Evolutionary conservation across 2,329 filamentous ascomycete genomes (phyloP), one percentile per base, ranked within the genome.

Genomic region (Leptodontidium sp.): DNA sequence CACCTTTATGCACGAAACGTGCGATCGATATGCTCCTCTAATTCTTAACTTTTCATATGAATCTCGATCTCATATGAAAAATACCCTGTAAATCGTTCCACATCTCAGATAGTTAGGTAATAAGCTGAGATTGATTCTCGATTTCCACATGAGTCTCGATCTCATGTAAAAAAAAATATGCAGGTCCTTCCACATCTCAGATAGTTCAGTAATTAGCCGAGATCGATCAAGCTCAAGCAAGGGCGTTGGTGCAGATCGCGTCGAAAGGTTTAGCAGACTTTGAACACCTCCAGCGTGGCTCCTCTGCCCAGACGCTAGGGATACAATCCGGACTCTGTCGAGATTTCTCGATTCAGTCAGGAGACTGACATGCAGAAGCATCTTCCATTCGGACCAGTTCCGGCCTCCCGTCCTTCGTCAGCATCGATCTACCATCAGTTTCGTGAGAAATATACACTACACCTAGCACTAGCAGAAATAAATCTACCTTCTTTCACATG

Each of bases 371-470:
- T 49, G 45, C 45, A 49, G 45, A 49, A 21, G 45, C 45, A 49
- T 49, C 17, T 4, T 49, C 2, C 45, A 4, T 49, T 49, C 45
- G 45, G 45, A 49, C 45, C 17, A 49, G 45, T 8, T 49, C 45
- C 45, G 45, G 45, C 45, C 8, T 49, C 45, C 17, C 17, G 45
- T 49, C 45, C 45, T 49, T 21, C 45, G 45, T 49, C 45, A 17
- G 45, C 45, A 49, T 49, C 45, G 45, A 49, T 49, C 17, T 49
- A 49, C 45, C 45, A 49, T 49, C 15, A 49, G 17, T 49, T 49
- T 49, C 45, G 45, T 49, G 15, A 49, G 45, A 49, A 49, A 49
- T 49, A 49, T 49, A 49, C 45, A 49, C 45, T 49, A 49, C 45
- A 49, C 45, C 45, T 21, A 49, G 45, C 45, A 49, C 21, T 49